Evolutionary conservation across 768 basidiomycete species (phyloP), one percentile per base, ranked within the genome.

Genomic region (Termitomyces sp.): DNA sequence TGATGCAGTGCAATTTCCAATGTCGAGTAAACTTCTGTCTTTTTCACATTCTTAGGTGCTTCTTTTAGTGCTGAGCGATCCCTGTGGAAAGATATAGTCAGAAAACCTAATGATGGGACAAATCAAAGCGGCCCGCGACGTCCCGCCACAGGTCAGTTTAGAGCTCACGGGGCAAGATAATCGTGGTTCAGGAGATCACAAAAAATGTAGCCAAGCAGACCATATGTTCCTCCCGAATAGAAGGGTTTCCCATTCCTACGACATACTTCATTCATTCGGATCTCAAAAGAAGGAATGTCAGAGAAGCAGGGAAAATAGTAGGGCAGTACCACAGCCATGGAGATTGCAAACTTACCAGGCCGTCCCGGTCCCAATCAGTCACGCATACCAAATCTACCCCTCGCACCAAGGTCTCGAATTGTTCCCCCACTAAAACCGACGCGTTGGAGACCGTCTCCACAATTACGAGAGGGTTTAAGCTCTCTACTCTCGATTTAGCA

Each of bases 141-240:
- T 47, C 48, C 52, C 47, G 46, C 44, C n/a, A 42, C 54, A 38
- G 31, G 37, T 31, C 32, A 37, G 55, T 21, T 42, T 53, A 56
- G 56, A 47, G 71, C 95, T 74, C 73, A 95, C 96, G 87, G 83
- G 45, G 86, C 75, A 60, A 97, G 84, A 69, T 89, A 93, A 59
- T 94, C 87, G 65, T 97, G 96, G 54, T 83, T 79, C 56, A 95
- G 77, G 54, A 99, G 79, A 69, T 98, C 95, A 60, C 92, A 93
- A 68, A 98, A 97, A 65, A 97, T 92, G 72, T 93, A 99, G 16
- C 96, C 96, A 45, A 86, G 75, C 58, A 95, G 77, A 21, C 96
- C 96, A 68, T 93, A 95, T 16, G 90, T 88, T 11, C 92, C 92
- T 1, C 95, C 95, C n/a, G 88, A 85, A 65, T 97, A 98, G 69